phyloP scores from a whole-genome alignment of 768 basidiomycete genomes.

The Collybia sordida region DNA sequence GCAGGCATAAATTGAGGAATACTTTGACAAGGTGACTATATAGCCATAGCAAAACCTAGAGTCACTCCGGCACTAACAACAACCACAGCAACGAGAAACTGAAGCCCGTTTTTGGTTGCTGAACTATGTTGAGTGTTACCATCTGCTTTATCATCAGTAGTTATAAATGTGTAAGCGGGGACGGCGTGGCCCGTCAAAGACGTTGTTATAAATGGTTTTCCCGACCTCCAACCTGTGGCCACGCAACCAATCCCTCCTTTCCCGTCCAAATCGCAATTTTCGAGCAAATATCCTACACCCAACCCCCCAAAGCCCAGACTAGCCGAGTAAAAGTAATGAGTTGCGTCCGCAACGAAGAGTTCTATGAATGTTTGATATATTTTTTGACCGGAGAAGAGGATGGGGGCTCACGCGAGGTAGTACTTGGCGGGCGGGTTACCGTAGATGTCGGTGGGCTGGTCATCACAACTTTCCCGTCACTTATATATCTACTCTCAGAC shows the following conservation, averaged over 20 bases:
- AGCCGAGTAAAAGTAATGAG: conserved; percentile 7
- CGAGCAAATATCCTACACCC: neutral
- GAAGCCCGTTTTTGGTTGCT: too few species aligned
- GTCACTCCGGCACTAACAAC: too few species aligned
- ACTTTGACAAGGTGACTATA: too few species aligned
- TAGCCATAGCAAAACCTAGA: too few species aligned
- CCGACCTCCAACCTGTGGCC: conserved; percentile 1
- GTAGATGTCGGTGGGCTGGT: conserved; percentile 1
- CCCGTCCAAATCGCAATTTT: conserved; percentile 9
- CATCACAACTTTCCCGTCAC: neutral
- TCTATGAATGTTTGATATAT: neutral
- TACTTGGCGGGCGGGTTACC: conserved; percentile 2
- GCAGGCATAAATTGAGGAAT: too few species aligned
- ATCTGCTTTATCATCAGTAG: too few species aligned
- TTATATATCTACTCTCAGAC: neutral
- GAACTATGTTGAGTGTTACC: too few species aligned
- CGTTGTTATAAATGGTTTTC: conserved; percentile 2
- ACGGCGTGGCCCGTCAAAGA: conserved; percentile 6
- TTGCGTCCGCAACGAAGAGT: conserved; percentile 10
- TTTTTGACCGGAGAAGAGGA: neutral
- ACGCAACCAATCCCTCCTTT: conserved; percentile 8
- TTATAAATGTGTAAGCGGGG: conserved; percentile 4
- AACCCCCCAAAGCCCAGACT: neutral
- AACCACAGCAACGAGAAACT: too few species aligned
- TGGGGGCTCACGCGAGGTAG: conserved; percentile 1